Percentiles rank a stretch among this genome's conserved stretches.
Conservation (phyloP, 2,329 filamentous ascomycete genomes). For the Furcasterigmium furcatum region DNA sequence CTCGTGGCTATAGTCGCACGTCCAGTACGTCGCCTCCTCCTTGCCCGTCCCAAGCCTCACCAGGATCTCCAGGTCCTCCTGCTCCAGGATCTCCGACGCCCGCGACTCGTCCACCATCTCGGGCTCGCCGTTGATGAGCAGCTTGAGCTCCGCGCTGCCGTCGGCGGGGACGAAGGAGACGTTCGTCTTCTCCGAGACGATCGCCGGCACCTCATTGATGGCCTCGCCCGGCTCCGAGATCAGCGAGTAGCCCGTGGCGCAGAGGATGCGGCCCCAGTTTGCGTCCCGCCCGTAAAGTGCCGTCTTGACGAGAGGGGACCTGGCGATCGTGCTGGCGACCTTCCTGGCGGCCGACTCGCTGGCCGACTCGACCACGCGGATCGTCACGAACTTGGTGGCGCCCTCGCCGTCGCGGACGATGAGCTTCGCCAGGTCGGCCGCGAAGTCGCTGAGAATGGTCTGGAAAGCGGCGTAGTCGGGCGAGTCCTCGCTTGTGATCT, state of each 20-base stretch:
- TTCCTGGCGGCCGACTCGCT: constrained; percentile 69
- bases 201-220: constrained; percentile 57
- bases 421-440: constrained; percentile 82
- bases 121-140: constrained; percentile 77
- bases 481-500: constrained; percentile 51
- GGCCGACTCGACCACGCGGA: constrained; percentile 73
- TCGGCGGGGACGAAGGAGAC: constrained; percentile 78
- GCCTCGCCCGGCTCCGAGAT: constrained; percentile 56
- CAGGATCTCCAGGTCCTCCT: constrained; percentile 76
- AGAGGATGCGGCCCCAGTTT: constrained; percentile 97
- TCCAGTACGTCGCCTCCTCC: constrained; percentile 74
- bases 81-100: constrained; percentile 73
- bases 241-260: constrained; percentile 81
- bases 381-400: constrained; percentile 96
- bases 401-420: constrained; percentile 96
- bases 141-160: constrained; percentile 71
- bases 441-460: constrained; percentile 70
- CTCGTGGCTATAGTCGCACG: constrained; percentile 84
- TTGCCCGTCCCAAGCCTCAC: constrained; percentile 68
- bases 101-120: constrained; percentile 74
- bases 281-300: constrained; percentile 95
- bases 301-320: constrained; percentile 93
- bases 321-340: constrained; percentile 84
- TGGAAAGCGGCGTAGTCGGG: constrained; percentile 70
- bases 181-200: constrained; percentile 67